Evolutionary conservation across 1,284 basidiomycete species (phyloP).

Genomic region (Heterobasidion irregulare): DNA sequence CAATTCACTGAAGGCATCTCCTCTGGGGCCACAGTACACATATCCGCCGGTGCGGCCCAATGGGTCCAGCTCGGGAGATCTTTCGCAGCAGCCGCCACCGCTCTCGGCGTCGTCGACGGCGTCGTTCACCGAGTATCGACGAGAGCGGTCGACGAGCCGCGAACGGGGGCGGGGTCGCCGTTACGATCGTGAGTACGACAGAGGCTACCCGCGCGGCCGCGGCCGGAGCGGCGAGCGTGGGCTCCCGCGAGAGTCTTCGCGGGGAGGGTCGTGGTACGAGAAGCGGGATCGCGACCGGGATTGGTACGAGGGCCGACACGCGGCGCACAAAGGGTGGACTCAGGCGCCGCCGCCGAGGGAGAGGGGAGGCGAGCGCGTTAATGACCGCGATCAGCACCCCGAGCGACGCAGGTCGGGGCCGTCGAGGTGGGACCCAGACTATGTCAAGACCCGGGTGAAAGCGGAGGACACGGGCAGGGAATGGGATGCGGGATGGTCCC

Average conservation of each 20-base stretch:
- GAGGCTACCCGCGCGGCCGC: background rate
- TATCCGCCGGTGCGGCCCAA: background rate
- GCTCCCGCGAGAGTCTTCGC: background rate
- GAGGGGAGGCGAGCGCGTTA: background rate
- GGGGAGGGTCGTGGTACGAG: background rate
- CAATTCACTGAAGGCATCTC: background rate
- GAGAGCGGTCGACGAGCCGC: background rate
- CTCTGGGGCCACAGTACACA: background rate
- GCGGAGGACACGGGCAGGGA: too few relatives aligned
- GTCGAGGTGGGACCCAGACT: too few relatives aligned
- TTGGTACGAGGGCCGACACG: background rate
- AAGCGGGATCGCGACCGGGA: background rate
- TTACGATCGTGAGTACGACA: background rate
- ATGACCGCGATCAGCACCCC: too few relatives aligned
- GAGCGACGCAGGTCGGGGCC: too few relatives aligned
- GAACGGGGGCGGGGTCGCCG: background rate
- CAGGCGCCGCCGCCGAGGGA: background rate
- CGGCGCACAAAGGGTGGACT: background rate
- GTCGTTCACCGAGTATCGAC: background rate
- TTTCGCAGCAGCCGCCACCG: background rate
- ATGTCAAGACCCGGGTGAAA: too few relatives aligned
- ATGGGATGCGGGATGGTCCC: too few relatives aligned
- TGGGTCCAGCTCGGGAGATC: background rate
- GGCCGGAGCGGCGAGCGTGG: background rate
- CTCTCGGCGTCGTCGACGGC: background rate